These are phyloP conservation scores for Paracamarosporium sp. DNA, from an alignment of 2,329 filamentous ascomycete species.

Conservation along the genomic window DNA sequence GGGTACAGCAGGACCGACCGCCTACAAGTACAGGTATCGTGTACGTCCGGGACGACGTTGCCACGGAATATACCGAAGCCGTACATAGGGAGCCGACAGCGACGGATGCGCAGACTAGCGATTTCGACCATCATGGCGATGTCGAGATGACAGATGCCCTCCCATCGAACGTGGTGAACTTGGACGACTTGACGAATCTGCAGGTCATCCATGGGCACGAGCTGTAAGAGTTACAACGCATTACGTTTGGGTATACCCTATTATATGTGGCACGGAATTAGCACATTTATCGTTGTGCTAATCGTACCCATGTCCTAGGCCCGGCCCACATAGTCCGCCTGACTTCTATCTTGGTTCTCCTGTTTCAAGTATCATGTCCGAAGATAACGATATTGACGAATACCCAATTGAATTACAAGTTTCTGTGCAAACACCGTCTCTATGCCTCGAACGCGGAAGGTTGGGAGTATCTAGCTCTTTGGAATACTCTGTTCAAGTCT, in stretches of 20 bases:
- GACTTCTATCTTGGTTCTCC: background rate
- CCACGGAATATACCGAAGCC: slow-evolving; percentile 64
- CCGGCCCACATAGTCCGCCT: background rate
- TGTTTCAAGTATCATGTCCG: background rate
- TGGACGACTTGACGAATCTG: background rate
- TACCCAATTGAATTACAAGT: background rate
- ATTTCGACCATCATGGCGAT: background rate
- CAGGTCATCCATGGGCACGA: background rate
- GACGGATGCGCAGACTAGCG: background rate
- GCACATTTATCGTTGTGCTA: background rate
- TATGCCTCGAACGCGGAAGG: background rate
- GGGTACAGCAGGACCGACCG: slow-evolving; percentile 63
- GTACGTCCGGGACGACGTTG: slow-evolving; percentile 75
- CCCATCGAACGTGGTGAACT: background rate
- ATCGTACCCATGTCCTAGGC: slow-evolving; percentile 3
- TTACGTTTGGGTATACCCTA: background rate
- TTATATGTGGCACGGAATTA: background rate
- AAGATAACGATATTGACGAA: background rate
- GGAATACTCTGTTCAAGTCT: background rate
- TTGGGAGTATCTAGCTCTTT: background rate
- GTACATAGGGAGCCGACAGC: slow-evolving; percentile 43
- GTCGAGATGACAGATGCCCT: slow-evolving; percentile 18
- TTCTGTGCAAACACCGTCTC: background rate
- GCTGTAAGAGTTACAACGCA: background rate
- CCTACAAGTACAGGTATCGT: slow-evolving; percentile 69